Conservation (phyloP, 2,329 filamentous ascomycete genomes). For the Fusarium tricinctum region DNA sequence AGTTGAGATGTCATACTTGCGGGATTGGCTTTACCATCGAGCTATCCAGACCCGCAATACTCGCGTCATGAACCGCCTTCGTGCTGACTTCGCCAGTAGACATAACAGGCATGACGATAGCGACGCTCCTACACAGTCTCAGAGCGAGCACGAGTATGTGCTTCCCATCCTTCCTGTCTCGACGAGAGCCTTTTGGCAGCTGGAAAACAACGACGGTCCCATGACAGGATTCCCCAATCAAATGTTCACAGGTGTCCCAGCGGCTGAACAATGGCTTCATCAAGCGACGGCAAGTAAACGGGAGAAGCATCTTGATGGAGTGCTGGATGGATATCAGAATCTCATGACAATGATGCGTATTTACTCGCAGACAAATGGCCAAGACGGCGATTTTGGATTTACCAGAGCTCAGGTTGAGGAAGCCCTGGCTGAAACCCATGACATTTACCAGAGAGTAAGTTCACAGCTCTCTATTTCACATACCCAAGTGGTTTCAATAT, state of each 20-base stretch:
- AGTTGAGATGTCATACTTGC: rapidly evolving
- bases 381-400: not conserved
- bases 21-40: constrained; percentile 6
- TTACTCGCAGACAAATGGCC: constrained; percentile 5
- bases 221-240: not conserved
- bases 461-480: not conserved
- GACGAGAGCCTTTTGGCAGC: constrained; percentile 20
- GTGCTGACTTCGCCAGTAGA: not conserved
- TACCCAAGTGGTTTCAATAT: not conserved
- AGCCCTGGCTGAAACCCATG: constrained; percentile 1
- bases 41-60: constrained; percentile 12
- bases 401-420: not conserved
- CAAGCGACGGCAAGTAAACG: not conserved
- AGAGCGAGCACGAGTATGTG: not conserved
- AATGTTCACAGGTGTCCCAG: constrained; percentile 20
- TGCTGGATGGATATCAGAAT: not conserved
- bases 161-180: constrained; percentile 27
- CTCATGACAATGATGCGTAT: constrained; percentile 8
- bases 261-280: constrained; percentile 16
- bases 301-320: constrained; percentile 24
- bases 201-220: not conserved
- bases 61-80: constrained; percentile 3
- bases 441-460: not conserved
- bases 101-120: not conserved
- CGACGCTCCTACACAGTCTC: not conserved